Base-by-base conservation (phyloP, 176 grass and related monocot species). In the Paspalum vaginatum region DNA sequence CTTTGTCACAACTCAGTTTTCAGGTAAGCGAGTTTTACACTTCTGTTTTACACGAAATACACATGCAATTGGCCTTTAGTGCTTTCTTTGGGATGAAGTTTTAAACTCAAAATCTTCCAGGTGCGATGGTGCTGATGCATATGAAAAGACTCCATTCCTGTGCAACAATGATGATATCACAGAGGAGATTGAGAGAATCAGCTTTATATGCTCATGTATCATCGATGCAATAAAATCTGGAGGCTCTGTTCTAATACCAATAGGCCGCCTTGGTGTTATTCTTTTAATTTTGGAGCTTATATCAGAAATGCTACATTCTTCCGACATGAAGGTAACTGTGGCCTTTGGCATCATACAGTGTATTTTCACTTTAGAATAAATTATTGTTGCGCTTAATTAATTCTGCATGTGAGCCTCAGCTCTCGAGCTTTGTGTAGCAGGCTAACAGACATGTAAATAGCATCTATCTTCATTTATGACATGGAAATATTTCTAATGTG, bases 171-270 rank as follows among this genome's bases (percentile, higher is more conserved):
- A 98, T 93, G 95, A 98, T 79, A 89, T 84, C 68, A 68, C 39
- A 52, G 92, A 89, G 70, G 95, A 98, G 83, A 74, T 77, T 73
- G 95, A 91, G 24, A 98, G 86, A 83, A 89, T 94, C 55, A 84
- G 49, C 58, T 98, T 89, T 64, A 86, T 98, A 85, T 93, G 88
- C 78, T 94, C 92, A 54, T 93, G 92, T 77, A 94, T 93, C 26
- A 80, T 85, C 2, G 77, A 91, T 75, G 89, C 95, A 21, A 69
- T 93, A 62, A 75, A 92, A 75, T 85, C 79, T 81, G 95, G 90
- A 61, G 95, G 95, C 87, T 92, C 92, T 51, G 90, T 92, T 89
- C 83, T 98, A 63, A 86, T 94, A 74, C 92, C 90, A 65, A 81
- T 87, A 75, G 76, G 83, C 15, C 88, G 86, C 50, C 77, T 89